Base-by-base conservation (phyloP, 371 early-diverging fungal genomes). In the Synchytrium microbalum region DNA sequence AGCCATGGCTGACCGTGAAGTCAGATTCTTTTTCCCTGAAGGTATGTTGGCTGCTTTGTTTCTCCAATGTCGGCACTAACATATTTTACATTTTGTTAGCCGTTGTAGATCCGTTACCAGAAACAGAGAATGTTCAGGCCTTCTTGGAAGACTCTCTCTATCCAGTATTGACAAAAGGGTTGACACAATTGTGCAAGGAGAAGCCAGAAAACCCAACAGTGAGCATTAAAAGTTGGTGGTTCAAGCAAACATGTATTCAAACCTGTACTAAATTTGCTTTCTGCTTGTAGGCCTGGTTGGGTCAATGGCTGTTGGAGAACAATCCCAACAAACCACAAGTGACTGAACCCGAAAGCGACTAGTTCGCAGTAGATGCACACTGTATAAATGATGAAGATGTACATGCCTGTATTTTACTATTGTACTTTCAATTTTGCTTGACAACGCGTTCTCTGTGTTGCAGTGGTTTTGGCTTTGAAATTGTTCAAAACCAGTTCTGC, bases 171-270 rank as follows among this genome's bases (percentile, higher is more conserved):
- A 62, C 75, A 23, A 67, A 80, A 53, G 81, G 83, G 0, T 67
- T 83, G 51, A 76, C 78, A 3, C 64, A 74, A 64, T 64, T 83
- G 27, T 76, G 75, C 71, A 78, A 78, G 27, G 80, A 74, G 55
- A 81, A 81, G 61, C 83, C 83, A 2, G 71, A 67, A 19, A 73
- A 81, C 32, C 83, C 83, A 3, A 72, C 74, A 46, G 81, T 80
- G 63, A 32, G 56, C 57, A 59, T 58, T 55, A 54, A 33, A 14
- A 23, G 53, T 19, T 23, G 26, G 23, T 3, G n/a, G 54, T 46
- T 25, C 23, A 46, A 57, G 8, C 3, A 16, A 58, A 16, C 32
- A 27, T 58, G 61, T 13, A 10, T 14, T n/a, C 29, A 23, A 5
- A 23, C 29, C 25, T 24, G 32, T 56, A 63, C 5, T 0, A 25